Conservation (phyloP, 768 basidiomycete genomes). For the Brasilioporus rufonigricans region DNA sequence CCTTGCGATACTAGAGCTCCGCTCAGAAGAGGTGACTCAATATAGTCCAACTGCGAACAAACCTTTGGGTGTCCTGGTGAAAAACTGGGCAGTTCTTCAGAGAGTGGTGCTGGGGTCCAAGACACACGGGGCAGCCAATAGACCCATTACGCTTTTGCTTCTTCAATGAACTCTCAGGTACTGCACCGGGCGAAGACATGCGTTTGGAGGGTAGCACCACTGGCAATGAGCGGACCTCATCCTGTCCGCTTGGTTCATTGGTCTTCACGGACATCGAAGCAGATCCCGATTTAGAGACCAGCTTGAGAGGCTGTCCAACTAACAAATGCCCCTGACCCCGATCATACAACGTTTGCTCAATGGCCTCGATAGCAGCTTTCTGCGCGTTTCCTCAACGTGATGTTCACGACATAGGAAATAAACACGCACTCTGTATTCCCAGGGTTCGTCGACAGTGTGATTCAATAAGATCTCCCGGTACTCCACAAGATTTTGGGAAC, state of each 20-base stretch:
- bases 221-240: not conserved
- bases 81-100: conserved; percentile 58
- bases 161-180: conserved; percentile 32
- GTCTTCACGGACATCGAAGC: conserved; percentile 15
- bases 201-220: conserved; percentile 35
- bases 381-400: conserved; percentile 27
- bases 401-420: not conserved
- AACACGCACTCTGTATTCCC: conserved; percentile 56
- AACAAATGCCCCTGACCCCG: conserved; percentile 59
- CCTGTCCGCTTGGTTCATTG: not conserved
- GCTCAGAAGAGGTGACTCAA: conserved; percentile 2
- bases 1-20: conserved; percentile 36
- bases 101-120: conserved; percentile 39
- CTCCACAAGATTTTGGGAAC: conserved; percentile 63
- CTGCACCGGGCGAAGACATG: conserved; percentile 30
- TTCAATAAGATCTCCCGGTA: conserved; percentile 66
- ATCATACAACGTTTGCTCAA: conserved; percentile 59
- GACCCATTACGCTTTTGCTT: conserved; percentile 33
- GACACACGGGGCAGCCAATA: conserved; percentile 48
- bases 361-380: conserved; percentile 64
- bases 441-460: conserved; percentile 63
- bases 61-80: conserved; percentile 54
- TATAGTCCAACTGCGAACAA: conserved; percentile 4
- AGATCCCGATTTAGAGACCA: conserved; percentile 38
- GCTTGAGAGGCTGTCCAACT: conserved; percentile 61